A percentile compares a stretch with the other conserved stretches of the same genome.
Conservation (phyloP, 2,329 filamentous ascomycete species). For the Cordyceps tenuipes region DNA sequence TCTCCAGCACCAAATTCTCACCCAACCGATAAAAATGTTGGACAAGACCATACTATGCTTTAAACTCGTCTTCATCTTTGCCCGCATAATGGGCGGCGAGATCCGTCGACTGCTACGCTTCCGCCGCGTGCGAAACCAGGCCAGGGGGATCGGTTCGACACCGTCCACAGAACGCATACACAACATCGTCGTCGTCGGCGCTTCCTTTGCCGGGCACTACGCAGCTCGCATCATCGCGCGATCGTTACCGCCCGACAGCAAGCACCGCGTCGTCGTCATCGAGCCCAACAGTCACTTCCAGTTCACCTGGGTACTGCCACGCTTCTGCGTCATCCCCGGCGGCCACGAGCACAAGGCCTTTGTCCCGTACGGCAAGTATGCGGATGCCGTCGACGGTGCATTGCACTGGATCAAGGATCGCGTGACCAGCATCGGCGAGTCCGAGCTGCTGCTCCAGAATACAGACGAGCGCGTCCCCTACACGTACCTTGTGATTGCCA, state of each 20-base stretch:
- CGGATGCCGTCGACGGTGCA: conserved; percentile 26
- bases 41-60: conserved; percentile 23
- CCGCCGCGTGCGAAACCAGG: conserved; percentile 12
- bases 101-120: conserved; percentile 15
- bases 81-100: conserved; percentile 19
- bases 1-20: no score
- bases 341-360: conserved; percentile 50
- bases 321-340: conserved; percentile 45
- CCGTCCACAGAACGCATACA: conserved; percentile 18
- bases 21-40: conserved; percentile 16
- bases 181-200: conserved; percentile 49
- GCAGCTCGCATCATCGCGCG: conserved; percentile 39
- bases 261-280: conserved; percentile 45
- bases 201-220: conserved; percentile 48
- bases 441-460: conserved; percentile 31
- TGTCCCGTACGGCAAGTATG: conserved; percentile 45
- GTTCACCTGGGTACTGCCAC: conserved; percentile 51
- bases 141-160: conserved; percentile 12
- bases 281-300: conserved; percentile 55
- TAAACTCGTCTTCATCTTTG: conserved; percentile 21
- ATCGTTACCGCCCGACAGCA: conserved; percentile 36
- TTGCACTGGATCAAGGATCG: conserved; percentile 35
- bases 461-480: conserved; percentile 39
- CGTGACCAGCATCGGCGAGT: conserved; percentile 29
- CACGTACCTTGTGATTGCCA: conserved; percentile 49